Conservation (phyloP, 176 grass and related monocot species). For the Pharus latifolius region DNA sequence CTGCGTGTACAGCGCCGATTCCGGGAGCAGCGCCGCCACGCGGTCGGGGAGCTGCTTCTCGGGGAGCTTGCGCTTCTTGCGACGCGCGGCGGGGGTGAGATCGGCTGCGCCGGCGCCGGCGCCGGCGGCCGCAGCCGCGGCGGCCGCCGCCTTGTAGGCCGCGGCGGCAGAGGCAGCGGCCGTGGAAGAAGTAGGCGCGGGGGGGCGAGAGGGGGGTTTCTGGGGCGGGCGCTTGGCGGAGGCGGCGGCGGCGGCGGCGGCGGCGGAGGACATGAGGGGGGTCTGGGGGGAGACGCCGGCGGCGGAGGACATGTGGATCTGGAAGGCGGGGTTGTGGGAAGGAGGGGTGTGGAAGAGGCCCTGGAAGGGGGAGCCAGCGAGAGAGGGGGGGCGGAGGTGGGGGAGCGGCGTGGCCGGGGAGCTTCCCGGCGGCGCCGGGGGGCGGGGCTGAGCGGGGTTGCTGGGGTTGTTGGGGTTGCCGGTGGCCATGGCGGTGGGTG, state of each 20-base stretch:
- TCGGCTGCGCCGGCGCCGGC: conserved; percentile 34
- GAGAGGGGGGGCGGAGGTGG: conserved; percentile 55
- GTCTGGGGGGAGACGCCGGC: conserved; percentile 20
- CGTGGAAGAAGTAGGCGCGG: conserved; percentile 10
- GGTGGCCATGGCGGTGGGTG: conserved; percentile 25
- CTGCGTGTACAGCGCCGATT: conserved; percentile 91
- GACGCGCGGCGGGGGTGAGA: conserved; percentile 59
- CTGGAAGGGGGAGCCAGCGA: conserved; percentile 45
- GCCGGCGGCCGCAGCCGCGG: conserved; percentile 1
- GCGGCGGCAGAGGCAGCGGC: conserved; percentile 12
- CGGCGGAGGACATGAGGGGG: conserved; percentile 19
- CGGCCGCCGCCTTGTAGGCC: conserved; percentile 22
- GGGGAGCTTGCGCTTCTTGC: conserved; percentile 89
- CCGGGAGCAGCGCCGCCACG: conserved; percentile 70
- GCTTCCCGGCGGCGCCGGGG: conserved; percentile 3
- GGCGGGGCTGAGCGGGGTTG: conserved; percentile 17
- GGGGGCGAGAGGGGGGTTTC: conserved; percentile 46
- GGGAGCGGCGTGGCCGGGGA: conserved; percentile 38
- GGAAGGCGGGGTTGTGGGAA: conserved; percentile 63
- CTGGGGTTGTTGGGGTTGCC: conserved; percentile 22
- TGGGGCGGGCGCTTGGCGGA: conserved; percentile 65
- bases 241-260: conserved; percentile 14
- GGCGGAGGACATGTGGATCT: conserved; percentile 60
- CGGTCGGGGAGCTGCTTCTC: conserved; percentile 94
- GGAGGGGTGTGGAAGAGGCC: conserved; percentile 59